Evolutionary conservation across 441 rosid genomes (phyloP), one percentile per base, ranked within the genome.

Genomic region (Cnidoscolus chayamansa): DNA sequence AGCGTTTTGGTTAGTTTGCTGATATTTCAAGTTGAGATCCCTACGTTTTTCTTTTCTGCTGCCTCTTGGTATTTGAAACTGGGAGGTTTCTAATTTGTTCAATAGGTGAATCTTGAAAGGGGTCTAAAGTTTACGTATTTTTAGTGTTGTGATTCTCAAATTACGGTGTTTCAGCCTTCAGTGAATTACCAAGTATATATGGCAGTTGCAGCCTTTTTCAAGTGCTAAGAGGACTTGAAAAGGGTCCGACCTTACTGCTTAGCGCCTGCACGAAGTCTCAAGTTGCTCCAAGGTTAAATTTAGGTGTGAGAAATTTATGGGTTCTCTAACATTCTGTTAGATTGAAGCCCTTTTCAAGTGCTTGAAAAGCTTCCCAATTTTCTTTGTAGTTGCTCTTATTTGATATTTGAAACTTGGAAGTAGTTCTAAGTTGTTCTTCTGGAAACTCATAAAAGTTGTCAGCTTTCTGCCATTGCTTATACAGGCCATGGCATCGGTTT

Each of bases 401-500:
- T 45, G 48, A 7, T 12, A 37, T 15, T 65, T 55, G 61, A 20
- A 11, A 2, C n/a, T 68, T 47, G 55, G 12, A 9, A 6, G 20
- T 1, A 63, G 49, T 63, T 75, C 58, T 31, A 17, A 40, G 37
- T 30, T 50, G 69, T 55, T 65, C 50, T 32, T 19, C 13, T 57
- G 12, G 72, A 20, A 11, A 19, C 50, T 31, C n/a, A 48, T 32
- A 48, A 17, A 63, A 43, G 55, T 32, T 10, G 37, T 3, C 31
- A 61, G 32, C 31, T 70, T 54, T 58, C 67, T 74, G 19, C 59
- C 68, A 58, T 60, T 76, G 72, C 72, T 67, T 40, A 57, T 66
- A 48, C 40, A 57, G 70, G 60, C 63, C 66, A 87, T 87, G 90
- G 80, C 82, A 45, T 81, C 82, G 7, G 59, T 77, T 73, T 65